Percentiles rank a stretch among this genome's conserved stretches.
These are phyloP conservation scores for Wakefieldia striispora DNA, from an alignment of 768 basidiomycete species.

Conservation along the genomic window DNA sequence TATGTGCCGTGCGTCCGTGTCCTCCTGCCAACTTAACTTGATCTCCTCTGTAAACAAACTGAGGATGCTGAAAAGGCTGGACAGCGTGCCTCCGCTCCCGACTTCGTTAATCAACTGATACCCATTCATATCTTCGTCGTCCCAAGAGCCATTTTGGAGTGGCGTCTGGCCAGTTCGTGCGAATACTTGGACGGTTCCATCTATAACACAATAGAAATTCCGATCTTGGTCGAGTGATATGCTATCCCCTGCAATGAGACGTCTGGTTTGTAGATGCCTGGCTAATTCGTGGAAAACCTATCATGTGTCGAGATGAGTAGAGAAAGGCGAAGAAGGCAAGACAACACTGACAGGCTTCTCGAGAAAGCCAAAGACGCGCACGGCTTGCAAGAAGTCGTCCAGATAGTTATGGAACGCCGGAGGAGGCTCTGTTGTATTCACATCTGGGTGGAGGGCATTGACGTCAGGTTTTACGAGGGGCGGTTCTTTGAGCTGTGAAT, in stretches of 20 bases:
- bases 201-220: slow-evolving; percentile 97
- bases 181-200: slow-evolving; percentile 95
- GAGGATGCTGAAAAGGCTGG: slow-evolving; percentile 94
- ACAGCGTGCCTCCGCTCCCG: slow-evolving; percentile 90
- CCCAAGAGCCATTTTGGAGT: slow-evolving; percentile 60
- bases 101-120: slow-evolving; percentile 97
- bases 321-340: not conserved
- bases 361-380: slow-evolving; percentile 93
- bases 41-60: slow-evolving; percentile 95
- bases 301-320: not conserved
- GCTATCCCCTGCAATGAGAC: slow-evolving; percentile 95
- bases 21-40: slow-evolving; percentile 88
- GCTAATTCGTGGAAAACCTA: slow-evolving; percentile 97
- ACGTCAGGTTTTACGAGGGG: slow-evolving; percentile 81
- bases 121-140: slow-evolving; percentile 88
- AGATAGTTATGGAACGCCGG: slow-evolving; percentile 93
- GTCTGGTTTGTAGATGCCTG: slow-evolving; percentile 89
- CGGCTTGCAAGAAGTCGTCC: slow-evolving; percentile 95
- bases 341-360: slow-evolving; percentile 81
- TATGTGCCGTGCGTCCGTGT: slow-evolving; percentile 23
- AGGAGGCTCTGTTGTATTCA: slow-evolving; percentile 70
- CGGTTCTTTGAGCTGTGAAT: slow-evolving; percentile 74
- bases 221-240: slow-evolving; percentile 88
- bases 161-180: slow-evolving; percentile 62
- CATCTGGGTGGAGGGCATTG: slow-evolving; percentile 88